Base-by-base conservation (phyloP, 805 yeast species). In the Yarrowia divulgata region DNA sequence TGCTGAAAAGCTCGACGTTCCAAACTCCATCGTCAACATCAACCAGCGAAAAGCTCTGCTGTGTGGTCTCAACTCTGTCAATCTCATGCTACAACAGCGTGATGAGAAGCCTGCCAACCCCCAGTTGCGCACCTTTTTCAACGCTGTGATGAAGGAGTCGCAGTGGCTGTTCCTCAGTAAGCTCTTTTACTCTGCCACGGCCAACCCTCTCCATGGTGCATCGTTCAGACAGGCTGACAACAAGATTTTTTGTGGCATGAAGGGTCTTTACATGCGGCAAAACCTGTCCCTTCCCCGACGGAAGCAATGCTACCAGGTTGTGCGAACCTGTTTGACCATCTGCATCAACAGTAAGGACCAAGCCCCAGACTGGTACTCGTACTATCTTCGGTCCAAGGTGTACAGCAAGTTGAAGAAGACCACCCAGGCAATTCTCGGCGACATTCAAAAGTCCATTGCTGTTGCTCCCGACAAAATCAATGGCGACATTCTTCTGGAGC, bases 41-140 rank as follows among this genome's bases (percentile, higher is more conserved):
- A 75, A 85, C 3, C 97, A 92, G 76, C 83, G 89, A 70, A 88
- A 84, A 73, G 83, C 97, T 0, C 77, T 94, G 1, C 73, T 92
- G 2, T 88, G 97, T 71, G 92, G 89, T 73, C 75, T 88, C 29
- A 89, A 90, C 90, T 93, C 97, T 0, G 79, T 87, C 19, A 88
- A 85, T 73, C 73, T 82, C 75, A 68, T 67, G 79, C 1, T 75
- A 71, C 39, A 67, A 73, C 60, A 70, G 14, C 50, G 45, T 14
- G 45, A 35, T 39, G 68, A 34, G 50, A 39, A 39, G 12, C 58
- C 42, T 16, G 46, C 48, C 49, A 67, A 37, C 18, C 60, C 58
- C 18, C 29, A 42, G 19, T 29, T 50, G 42, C 46, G 60, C n/a
- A 40, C 45, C 68, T 23, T 54, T 60, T 23, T 64, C 68, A n/a